Evolutionary conservation across 106 monocot genomes (phyloP).

Genomic region (Dendrobium catenatum): DNA sequence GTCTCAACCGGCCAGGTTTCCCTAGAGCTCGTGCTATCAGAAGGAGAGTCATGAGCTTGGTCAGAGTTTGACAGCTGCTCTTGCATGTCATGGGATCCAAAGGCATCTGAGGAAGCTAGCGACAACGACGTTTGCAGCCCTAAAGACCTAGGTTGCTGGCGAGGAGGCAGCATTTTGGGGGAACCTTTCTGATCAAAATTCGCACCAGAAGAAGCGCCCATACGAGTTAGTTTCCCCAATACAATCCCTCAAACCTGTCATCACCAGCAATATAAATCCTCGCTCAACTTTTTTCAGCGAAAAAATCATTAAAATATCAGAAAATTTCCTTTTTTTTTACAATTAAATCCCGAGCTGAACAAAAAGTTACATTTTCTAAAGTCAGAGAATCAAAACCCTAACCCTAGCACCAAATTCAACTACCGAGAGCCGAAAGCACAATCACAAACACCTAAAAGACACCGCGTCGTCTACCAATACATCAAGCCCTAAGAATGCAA

Average conservation of each 20-base stretch:
- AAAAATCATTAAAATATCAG: background rate
- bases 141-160: slow-evolving; percentile 42
- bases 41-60: slow-evolving; percentile 63
- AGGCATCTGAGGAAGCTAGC: slow-evolving; percentile 50
- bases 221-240: slow-evolving; percentile 11
- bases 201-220: slow-evolving; percentile 82
- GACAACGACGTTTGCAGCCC: slow-evolving; percentile 58
- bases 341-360: background rate
- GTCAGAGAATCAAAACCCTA: background rate
- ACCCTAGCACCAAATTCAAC: background rate
- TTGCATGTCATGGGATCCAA: slow-evolving; percentile 32
- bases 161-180: slow-evolving; percentile 62
- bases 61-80: slow-evolving; percentile 70
- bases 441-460: background rate
- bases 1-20: slow-evolving; percentile 90
- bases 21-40: slow-evolving; percentile 83
- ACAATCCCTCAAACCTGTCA: background rate
- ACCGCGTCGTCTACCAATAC: background rate
- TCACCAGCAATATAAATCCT: background rate
- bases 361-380: background rate
- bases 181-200: slow-evolving; percentile 59
- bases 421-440: background rate
- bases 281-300: background rate
- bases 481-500: background rate
- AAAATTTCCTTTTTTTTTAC: background rate